These are phyloP conservation scores for Gymnopilus junonius DNA, from an alignment of 768 basidiomycete genomes.

Conservation along the genomic window DNA sequence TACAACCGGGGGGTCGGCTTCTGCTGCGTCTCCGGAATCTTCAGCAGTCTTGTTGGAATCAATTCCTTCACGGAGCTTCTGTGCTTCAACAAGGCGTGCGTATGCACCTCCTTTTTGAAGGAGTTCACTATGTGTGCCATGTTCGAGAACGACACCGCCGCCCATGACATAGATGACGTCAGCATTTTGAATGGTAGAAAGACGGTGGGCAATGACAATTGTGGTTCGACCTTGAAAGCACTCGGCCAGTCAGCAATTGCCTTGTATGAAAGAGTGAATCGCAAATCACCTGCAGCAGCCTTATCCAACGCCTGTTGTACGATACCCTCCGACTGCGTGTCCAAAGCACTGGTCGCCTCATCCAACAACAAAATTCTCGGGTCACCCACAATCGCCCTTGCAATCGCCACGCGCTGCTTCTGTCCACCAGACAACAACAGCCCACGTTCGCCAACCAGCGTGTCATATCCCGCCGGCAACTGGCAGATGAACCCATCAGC, in stretches of 20 bases:
- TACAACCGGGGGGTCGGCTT: conserved; percentile 42
- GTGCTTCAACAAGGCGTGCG: conserved; percentile 74
- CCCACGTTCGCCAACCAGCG: conserved; percentile 84
- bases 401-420: conserved; percentile 87
- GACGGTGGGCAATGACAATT: conserved; percentile 79
- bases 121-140: conserved; percentile 77
- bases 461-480: conserved; percentile 79
- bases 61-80: conserved; percentile 63
- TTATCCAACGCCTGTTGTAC: conserved; percentile 15
- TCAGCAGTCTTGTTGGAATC: conserved; percentile 12
- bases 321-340: conserved; percentile 35
- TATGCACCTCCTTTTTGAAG: conserved; percentile 70
- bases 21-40: conserved; percentile 32
- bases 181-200: conserved; percentile 84
- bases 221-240: conserved; percentile 65
- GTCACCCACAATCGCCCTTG: conserved; percentile 81
- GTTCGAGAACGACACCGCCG: conserved; percentile 78
- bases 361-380: conserved; percentile 81
- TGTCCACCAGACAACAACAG: conserved; percentile 90
- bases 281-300: conserved; percentile 11
- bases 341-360: conserved; percentile 91
- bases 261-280: too few species aligned
- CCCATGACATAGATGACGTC: conserved; percentile 90
- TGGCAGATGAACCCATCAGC: conserved; percentile 77
- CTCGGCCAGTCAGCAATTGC: neutral